Evolutionary conservation across 805 yeast species (phyloP), one percentile per base, ranked within the genome.

Genomic region (Candida bentonensis): DNA sequence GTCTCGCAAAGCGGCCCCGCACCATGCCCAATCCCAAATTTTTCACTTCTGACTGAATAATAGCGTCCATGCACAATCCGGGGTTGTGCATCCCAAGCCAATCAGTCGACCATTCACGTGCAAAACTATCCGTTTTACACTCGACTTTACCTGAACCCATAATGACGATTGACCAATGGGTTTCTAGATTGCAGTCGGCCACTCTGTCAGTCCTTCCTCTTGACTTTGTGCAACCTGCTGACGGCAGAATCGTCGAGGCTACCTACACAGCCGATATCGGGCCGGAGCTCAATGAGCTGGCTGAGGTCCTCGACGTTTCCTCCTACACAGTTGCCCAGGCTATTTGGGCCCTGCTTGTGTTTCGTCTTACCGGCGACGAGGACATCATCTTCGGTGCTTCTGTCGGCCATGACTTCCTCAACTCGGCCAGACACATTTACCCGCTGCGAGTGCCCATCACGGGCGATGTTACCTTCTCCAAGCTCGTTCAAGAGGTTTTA

Each of bases 311-410:
- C 26, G 50, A 56, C 34, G 51, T 58, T n/a, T 45, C 63, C 4
- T 44, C 58, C 4, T 83, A 80, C 59, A 56, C 67, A 7, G 61
- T 73, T 15, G 78, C 79, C 0, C 67, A 85, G 49, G 67, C 95
- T 15, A 74, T 74, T 1, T 83, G 79, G 64, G 75, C 81, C 21
- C 76, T 81, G 1, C 69, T 89, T 46, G 70, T 85, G 30, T 80
- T 74, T 62, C 71, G 97, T 57, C 67, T 85, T 41, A 82, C 96
- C 2, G 97, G 96, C 21, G 97, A 89, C 59, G 96, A 89, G 51
- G 96, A 89, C 55, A 79, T 92, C 42, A 79, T 82, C n/a, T 65
- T 89, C 48, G 87, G 88, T n/a, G 78, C 87, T 0, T 77, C 80
- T 52, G 61, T 72, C 22, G 52, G 63, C 2, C 61, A 61, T 3